Conservation (phyloP, 2,329 filamentous ascomycete species). For the Xylaria arbuscula region DNA sequence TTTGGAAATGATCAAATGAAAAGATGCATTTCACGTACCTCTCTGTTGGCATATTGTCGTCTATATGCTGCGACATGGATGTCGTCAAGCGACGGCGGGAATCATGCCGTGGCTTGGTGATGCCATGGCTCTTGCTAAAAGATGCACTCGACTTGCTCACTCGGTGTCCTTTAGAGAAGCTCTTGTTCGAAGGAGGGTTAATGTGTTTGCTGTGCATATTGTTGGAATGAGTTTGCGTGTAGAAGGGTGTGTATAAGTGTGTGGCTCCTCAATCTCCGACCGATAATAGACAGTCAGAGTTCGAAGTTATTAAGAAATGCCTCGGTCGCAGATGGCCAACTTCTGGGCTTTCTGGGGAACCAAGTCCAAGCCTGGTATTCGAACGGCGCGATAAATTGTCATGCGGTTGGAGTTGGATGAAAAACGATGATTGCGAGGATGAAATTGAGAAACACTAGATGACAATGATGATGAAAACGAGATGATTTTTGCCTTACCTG, state of each 20-base stretch:
- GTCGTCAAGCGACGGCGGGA: conserved; percentile 62
- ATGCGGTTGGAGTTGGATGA: conserved; percentile 30
- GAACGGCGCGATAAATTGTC: conserved; percentile 20
- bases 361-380: conserved; percentile 9
- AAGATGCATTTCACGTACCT: conserved; percentile 54
- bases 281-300: conserved; percentile 9
- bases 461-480: conserved; percentile 36
- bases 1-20: neutral
- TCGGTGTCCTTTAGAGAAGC: conserved; percentile 65
- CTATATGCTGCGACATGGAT: conserved; percentile 54
- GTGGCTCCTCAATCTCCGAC: conserved; percentile 32
- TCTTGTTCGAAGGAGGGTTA: conserved; percentile 59
- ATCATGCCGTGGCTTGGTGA: conserved; percentile 67
- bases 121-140: conserved; percentile 65
- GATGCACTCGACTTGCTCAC: conserved; percentile 63
- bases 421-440: conserved; percentile 21
- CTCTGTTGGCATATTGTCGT: conserved; percentile 55
- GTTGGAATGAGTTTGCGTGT: conserved; percentile 43
- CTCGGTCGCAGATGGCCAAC: conserved; percentile 32
- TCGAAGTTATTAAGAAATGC: conserved; percentile 22
- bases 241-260: conserved; percentile 35
- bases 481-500: conserved; percentile 44
- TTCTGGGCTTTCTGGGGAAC: conserved; percentile 4
- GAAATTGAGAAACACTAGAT: conserved; percentile 23
- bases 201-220: conserved; percentile 61